Conservation (phyloP, 2,329 filamentous ascomycete species). For the Graphium sp. region DNA sequence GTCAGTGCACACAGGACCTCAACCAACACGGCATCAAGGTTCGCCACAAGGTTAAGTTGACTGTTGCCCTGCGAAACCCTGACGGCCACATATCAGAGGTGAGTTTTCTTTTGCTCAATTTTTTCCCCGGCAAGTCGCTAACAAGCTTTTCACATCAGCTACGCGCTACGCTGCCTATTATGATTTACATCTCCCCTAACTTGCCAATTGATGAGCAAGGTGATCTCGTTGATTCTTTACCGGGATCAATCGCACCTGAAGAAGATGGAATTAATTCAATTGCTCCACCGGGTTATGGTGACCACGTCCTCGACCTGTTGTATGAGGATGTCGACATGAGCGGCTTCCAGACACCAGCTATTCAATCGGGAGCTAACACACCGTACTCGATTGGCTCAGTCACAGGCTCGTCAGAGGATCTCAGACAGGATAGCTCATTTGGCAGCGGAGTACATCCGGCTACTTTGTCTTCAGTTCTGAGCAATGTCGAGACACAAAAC, state of each 20-base stretch:
- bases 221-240: conserved; percentile 50
- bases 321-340: conserved; percentile 74
- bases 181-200: conserved; percentile 90
- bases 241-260: conserved; percentile 26
- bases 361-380: conserved; percentile 60
- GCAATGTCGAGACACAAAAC: no score
- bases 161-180: conserved; percentile 76
- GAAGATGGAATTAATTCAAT: conserved; percentile 34
- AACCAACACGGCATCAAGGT: conserved; percentile 83
- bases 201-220: conserved; percentile 80
- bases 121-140: conserved; percentile 1
- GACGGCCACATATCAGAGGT: conserved; percentile 83
- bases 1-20: conserved; percentile 75
- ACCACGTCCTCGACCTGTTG: conserved; percentile 76
- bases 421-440: no score
- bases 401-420: conserved; percentile 65
- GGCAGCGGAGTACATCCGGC: no score
- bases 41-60: conserved; percentile 81
- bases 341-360: conserved; percentile 63
- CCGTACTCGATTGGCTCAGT: conserved; percentile 60
- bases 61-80: conserved; percentile 81
- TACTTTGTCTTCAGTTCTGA: no score
- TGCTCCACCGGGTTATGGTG: conserved; percentile 83
- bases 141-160: conserved; percentile 31
- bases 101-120: conserved; percentile 11